Evolutionary conservation across 176 grass and related monocot genomes (phyloP).

Genomic region (Raddia distichophylla): DNA sequence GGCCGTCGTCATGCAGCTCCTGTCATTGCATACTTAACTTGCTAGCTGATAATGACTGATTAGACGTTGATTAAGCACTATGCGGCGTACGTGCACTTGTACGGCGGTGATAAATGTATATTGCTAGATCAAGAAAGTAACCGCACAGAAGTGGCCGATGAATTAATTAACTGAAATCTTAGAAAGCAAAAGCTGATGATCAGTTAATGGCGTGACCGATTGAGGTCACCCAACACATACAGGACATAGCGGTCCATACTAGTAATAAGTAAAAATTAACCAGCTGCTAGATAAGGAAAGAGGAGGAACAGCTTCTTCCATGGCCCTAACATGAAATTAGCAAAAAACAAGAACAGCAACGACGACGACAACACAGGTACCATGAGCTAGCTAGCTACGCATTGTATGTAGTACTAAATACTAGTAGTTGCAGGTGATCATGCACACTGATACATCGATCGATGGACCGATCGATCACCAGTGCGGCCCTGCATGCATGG

Average conservation of each 20-base stretch:
- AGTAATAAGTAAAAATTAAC: no score
- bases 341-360: constrained; percentile 29
- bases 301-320: constrained; percentile 12
- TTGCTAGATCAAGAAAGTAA: neutral
- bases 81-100: neutral
- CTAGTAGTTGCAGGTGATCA: no score
- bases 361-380: neutral
- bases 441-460: no score
- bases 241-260: neutral
- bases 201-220: constrained; percentile 34
- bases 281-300: constrained; percentile 1
- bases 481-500: neutral
- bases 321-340: constrained; percentile 19
- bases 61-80: neutral
- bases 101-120: neutral
- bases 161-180: constrained; percentile 6
- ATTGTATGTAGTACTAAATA: neutral
- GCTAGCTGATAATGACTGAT: neutral
- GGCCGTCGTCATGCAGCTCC: neutral
- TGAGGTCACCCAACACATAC: constrained; percentile 29
- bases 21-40: neutral
- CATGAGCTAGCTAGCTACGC: constrained; percentile 5
- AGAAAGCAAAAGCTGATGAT: neutral
- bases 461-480: neutral
- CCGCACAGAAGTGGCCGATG: neutral